Evolutionary conservation across 2,329 filamentous ascomycete genomes (phyloP).

Genomic region (Lanzia echinophila): DNA sequence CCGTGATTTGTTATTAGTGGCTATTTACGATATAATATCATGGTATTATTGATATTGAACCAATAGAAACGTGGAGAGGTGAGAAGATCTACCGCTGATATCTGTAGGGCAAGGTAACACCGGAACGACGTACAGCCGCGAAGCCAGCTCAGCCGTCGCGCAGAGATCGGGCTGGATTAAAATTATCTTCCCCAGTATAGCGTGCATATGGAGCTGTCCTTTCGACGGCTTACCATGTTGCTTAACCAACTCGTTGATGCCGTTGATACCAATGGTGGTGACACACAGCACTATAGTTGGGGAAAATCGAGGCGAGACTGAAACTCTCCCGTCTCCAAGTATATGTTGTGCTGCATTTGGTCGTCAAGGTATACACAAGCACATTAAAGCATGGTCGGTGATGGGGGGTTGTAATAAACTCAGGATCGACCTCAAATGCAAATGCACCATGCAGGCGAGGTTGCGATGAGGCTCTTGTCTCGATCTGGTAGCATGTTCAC

Average conservation of each 20-base stretch:
- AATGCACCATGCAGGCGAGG: neutral
- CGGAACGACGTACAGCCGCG: neutral
- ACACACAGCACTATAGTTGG: neutral
- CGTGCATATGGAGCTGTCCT: neutral
- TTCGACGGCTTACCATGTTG: neutral
- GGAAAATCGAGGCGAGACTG: slow-evolving; percentile 2
- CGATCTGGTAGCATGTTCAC: slow-evolving; percentile 3
- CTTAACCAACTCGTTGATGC: neutral
- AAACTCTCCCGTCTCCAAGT: slow-evolving; percentile 1
- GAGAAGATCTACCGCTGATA: neutral
- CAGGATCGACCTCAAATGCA: neutral
- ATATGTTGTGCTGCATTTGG: neutral
- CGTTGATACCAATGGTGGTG: neutral
- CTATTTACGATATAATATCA: neutral
- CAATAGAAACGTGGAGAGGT: neutral
- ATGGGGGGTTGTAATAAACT: neutral
- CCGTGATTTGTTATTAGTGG: neutral
- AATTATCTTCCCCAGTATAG: neutral
- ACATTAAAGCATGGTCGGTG: neutral
- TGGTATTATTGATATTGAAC: neutral
- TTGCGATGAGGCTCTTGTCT: neutral
- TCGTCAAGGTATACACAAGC: neutral
- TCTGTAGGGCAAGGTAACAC: neutral
- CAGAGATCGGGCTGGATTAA: neutral
- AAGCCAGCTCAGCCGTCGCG: neutral